phyloP scores from a whole-genome alignment of 2,329 filamentous ascomycete genomes.

The Microsporum canis region DNA sequence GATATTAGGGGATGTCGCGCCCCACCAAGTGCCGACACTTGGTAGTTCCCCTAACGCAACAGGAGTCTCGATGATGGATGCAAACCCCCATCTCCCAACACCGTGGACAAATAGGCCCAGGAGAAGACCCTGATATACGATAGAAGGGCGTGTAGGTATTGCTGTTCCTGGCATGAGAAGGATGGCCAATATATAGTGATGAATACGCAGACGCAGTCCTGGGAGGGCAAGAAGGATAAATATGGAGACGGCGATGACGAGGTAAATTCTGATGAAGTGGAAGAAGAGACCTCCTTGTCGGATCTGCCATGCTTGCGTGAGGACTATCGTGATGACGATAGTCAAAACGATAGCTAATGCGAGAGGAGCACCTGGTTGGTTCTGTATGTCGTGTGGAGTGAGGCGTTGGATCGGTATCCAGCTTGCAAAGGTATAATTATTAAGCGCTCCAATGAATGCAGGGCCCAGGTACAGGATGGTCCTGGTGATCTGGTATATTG shows the following conservation, averaged over 20 bases:
- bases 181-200: conserved; percentile 87
- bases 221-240: conserved; percentile 62
- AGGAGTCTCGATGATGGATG: conserved; percentile 73
- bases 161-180: conserved; percentile 78
- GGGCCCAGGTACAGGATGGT: conserved; percentile 79
- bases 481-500: conserved; percentile 63
- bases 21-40: conserved; percentile 34
- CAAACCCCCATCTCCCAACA: conserved; percentile 88
- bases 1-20: conserved; percentile 42
- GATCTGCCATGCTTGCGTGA: conserved; percentile 74
- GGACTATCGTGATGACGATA: conserved; percentile 54
- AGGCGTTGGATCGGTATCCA: conserved; percentile 87
- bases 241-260: conserved; percentile 54
- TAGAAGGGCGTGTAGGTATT: conserved; percentile 71
- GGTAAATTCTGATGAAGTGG: conserved; percentile 67
- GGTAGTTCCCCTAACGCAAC: conserved; percentile 48
- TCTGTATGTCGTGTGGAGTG: conserved; percentile 76
- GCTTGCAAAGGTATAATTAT: conserved; percentile 81
- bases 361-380: conserved; percentile 78
- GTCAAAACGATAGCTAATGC: conserved; percentile 70
- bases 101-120: conserved; percentile 91
- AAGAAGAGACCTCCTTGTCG: conserved; percentile 72
- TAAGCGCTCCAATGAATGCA: conserved; percentile 81
- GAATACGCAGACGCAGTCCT: conserved; percentile 70
- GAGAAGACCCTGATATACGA: conserved; percentile 81